phyloP scores from a whole-genome alignment of 768 basidiomycete species.

The Mrakia blollopis region DNA sequence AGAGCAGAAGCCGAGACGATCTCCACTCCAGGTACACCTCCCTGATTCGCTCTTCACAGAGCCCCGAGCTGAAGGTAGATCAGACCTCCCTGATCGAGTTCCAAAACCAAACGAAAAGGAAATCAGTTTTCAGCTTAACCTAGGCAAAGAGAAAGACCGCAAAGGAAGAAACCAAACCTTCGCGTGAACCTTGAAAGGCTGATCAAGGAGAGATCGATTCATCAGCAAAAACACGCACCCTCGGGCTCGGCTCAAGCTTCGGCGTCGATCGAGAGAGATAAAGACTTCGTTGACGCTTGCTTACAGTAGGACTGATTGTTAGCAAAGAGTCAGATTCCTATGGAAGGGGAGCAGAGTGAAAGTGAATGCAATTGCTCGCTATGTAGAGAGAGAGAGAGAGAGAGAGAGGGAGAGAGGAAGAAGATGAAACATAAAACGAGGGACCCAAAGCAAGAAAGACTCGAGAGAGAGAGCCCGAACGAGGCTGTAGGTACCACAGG shows the following conservation, averaged over 20 bases:
- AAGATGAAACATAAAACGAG: too few species aligned
- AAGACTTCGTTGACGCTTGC: too few species aligned
- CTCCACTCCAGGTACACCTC: slow-evolving; percentile 5
- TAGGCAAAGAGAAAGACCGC: too few species aligned
- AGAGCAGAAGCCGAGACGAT: slow-evolving; percentile 11
- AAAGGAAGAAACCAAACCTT: not conserved
- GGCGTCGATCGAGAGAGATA: too few species aligned
- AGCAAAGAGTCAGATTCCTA: too few species aligned
- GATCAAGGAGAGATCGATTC: not conserved
- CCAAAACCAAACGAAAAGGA: not conserved
- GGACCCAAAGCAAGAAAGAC: too few species aligned
- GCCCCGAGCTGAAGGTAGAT: slow-evolving; percentile 26
- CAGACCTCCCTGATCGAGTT: not conserved
- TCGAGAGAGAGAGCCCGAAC: too few species aligned
- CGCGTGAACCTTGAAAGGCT: slow-evolving; percentile 19
- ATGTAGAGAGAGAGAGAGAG: not conserved
- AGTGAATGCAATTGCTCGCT: too few species aligned
- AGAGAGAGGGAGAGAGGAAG: not conserved
- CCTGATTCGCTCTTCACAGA: slow-evolving; percentile 23
- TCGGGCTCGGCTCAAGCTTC: too few species aligned
- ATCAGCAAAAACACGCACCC: not conserved
- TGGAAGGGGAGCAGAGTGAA: too few species aligned
- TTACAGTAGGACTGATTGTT: too few species aligned
- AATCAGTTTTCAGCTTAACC: not conserved
- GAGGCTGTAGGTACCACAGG: too few species aligned